phyloP scores from a whole-genome alignment of 2,329 filamentous ascomycete genomes.

The Lachnellula hyalina region DNA sequence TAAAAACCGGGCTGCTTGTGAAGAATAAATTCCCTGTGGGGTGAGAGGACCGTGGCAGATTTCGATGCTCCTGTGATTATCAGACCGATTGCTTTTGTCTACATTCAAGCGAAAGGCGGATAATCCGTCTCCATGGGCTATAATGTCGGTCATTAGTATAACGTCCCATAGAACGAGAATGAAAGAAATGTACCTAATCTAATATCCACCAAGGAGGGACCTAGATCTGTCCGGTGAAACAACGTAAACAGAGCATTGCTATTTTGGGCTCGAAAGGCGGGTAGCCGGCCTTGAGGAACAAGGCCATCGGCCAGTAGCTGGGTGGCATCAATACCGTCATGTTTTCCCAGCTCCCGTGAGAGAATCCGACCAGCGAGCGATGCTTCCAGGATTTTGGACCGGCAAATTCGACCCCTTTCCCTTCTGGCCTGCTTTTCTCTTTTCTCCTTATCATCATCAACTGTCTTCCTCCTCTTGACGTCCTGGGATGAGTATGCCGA shows the following conservation, averaged over 20 bases:
- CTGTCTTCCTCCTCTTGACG: slow-evolving; percentile 50
- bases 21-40: too few relatives aligned
- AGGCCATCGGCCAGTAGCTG: slow-evolving; percentile 15
- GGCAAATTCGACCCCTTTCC: slow-evolving; percentile 19
- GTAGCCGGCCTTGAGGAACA: slow-evolving; percentile 1
- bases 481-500: slow-evolving; percentile 52
- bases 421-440: slow-evolving; percentile 3
- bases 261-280: neutral
- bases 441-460: slow-evolving; percentile 34
- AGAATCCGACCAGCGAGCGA: slow-evolving; percentile 21
- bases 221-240: slow-evolving; percentile 7
- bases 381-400: slow-evolving; percentile 13
- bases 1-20: too few relatives aligned
- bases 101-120: too few relatives aligned
- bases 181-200: slow-evolving; percentile 2
- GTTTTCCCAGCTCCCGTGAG: slow-evolving; percentile 15
- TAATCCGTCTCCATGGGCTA: neutral
- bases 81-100: too few relatives aligned
- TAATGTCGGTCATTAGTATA: too few relatives aligned
- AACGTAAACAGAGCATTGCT: slow-evolving; percentile 13
- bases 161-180: neutral
- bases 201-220: slow-evolving; percentile 6
- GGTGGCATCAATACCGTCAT: slow-evolving; percentile 2
- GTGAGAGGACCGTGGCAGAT: too few relatives aligned
- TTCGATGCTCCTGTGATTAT: too few relatives aligned